Evolutionary conservation across 345 rosid species (phyloP).

Genomic region (Sonneratia caseolaris): DNA sequence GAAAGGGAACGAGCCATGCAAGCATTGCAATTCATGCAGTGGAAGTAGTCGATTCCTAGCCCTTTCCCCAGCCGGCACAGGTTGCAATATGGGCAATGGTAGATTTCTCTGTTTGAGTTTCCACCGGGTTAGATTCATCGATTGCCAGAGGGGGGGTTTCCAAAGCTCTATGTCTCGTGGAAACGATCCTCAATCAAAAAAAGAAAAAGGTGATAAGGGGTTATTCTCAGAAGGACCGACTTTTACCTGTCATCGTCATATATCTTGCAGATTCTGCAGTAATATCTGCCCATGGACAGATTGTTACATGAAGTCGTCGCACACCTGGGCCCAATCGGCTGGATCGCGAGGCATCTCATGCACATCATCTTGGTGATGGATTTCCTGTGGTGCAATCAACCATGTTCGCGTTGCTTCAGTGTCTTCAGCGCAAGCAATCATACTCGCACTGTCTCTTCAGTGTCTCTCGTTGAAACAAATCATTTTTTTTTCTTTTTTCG

Average conservation of each 20-base stretch:
- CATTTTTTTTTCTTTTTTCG: background rate
- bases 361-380: slow-evolving; percentile 68
- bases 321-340: slow-evolving; percentile 52
- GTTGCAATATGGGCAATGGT: slow-evolving; percentile 84
- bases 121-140: background rate
- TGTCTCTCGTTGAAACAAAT: background rate
- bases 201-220: too few relatives aligned
- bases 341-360: slow-evolving; percentile 68
- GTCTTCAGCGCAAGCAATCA: slow-evolving; percentile 5
- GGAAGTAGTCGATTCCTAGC: slow-evolving; percentile 66
- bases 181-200: background rate
- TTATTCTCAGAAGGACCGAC: background rate
- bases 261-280: slow-evolving; percentile 70
- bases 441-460: too few relatives aligned
- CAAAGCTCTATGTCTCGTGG: background rate
- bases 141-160: background rate
- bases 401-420: background rate
- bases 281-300: slow-evolving; percentile 61
- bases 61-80: slow-evolving; percentile 83
- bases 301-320: slow-evolving; percentile 41
- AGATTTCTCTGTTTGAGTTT: slow-evolving; percentile 54
- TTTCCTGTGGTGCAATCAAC: slow-evolving; percentile 30
- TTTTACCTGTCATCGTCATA: slow-evolving; percentile 66
- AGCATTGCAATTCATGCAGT: slow-evolving; percentile 90
- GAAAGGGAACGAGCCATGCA: slow-evolving; percentile 55